phyloP scores from a whole-genome alignment of 768 basidiomycete species.

The Leccinum uliginosum region DNA sequence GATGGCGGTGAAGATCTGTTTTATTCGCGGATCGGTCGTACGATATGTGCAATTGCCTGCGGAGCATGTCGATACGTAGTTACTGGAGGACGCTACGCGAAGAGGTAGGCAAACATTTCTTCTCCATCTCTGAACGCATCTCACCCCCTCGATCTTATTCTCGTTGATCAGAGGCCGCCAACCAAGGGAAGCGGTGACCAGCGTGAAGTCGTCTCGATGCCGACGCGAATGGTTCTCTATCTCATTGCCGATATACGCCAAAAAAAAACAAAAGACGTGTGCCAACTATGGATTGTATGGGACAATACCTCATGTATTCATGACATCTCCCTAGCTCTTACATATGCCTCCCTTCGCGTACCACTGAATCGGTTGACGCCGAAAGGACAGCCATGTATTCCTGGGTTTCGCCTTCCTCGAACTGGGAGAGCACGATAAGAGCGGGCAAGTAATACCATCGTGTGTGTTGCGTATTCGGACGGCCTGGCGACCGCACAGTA shows the following conservation, averaged over 20 bases:
- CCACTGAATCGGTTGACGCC: conserved; percentile 1
- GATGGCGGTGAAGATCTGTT: conserved; percentile 99
- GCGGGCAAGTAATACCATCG: conserved; percentile 75
- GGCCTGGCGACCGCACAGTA: conserved; percentile 40
- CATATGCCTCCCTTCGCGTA: conserved; percentile 38
- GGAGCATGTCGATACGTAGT: conserved; percentile 89
- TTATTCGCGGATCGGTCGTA: conserved; percentile 97
- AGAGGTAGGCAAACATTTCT: conserved; percentile 59
- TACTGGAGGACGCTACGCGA: conserved; percentile 94
- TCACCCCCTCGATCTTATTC: conserved; percentile 1
- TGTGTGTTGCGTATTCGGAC: neutral
- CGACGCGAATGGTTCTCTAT: neutral
- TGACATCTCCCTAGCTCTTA: conserved; percentile 31
- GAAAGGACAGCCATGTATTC: conserved; percentile 67
- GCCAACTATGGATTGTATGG: neutral
- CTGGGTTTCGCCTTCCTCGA: conserved; percentile 77
- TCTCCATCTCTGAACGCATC: neutral
- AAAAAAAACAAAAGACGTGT: neutral
- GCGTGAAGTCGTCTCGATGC: neutral
- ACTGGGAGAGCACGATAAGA: conserved; percentile 61
- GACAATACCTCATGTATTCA: conserved; percentile 15
- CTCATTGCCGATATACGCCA: neutral
- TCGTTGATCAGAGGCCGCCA: conserved; percentile 35
- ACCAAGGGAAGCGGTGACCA: conserved; percentile 36
- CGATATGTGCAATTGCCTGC: conserved; percentile 95